A percentile compares a stretch with the other conserved stretches of the same genome.
These are phyloP conservation scores for Gaeumannomyces tritici DNA, from an alignment of 2,329 filamentous ascomycete species.

Conservation along the genomic window DNA sequence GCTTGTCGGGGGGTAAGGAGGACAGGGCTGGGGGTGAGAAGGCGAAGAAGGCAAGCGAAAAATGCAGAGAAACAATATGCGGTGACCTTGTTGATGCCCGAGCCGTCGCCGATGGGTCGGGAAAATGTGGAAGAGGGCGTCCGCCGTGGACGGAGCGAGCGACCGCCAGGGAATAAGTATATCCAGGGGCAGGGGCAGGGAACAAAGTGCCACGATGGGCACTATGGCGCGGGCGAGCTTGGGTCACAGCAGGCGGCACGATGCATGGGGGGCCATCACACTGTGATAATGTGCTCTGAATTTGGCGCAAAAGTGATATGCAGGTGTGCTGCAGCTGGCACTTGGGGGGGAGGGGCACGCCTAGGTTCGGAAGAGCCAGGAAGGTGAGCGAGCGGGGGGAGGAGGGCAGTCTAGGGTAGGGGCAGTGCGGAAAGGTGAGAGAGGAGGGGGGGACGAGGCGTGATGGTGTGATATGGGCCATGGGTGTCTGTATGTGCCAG, in stretches of 20 bases:
- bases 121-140: conserved; percentile 4
- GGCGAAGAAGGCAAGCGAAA: neutral
- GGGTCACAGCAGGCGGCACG: conserved; percentile 3
- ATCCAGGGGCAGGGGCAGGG: neutral
- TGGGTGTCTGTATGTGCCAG: neutral
- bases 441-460: neutral
- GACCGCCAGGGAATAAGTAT: conserved; percentile 1
- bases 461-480: neutral
- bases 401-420: neutral
- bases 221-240: neutral
- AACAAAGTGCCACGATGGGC: neutral
- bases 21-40: neutral
- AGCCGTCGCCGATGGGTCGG: conserved; percentile 2
- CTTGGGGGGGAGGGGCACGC: neutral
- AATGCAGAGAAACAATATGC: neutral
- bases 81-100: neutral
- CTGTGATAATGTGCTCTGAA: conserved; percentile 3
- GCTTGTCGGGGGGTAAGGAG: neutral
- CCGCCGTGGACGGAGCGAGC: neutral
- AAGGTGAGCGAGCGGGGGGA: neutral
- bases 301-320: neutral
- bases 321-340: neutral
- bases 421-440: neutral
- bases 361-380: neutral
- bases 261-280: conserved; percentile 5